Conservation (phyloP, 495 filamentous ascomycete genomes). For the Elaphomyces granulatus region DNA sequence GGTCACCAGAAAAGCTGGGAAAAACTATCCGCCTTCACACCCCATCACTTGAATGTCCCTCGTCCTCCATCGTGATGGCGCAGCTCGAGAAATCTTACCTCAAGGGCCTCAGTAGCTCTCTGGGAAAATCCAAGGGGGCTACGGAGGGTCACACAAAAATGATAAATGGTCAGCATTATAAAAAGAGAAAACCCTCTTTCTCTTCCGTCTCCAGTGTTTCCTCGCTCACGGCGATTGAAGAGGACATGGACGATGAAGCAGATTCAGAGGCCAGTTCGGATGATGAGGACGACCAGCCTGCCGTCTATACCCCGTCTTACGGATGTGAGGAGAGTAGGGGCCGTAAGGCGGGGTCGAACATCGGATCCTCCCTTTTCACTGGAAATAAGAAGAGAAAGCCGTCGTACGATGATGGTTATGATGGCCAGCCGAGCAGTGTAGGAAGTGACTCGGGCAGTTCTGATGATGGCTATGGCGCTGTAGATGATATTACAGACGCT, state of each 20-base stretch:
- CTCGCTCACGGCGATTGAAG: slow-evolving; percentile 26
- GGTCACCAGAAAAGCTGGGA: too few relatives aligned
- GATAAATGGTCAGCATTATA: too few relatives aligned
- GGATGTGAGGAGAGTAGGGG: slow-evolving; percentile 21
- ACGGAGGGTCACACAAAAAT: slow-evolving; percentile 13
- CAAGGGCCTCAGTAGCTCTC: slow-evolving; percentile 13
- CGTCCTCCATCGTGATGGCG: slow-evolving; percentile 8
- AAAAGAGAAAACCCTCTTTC: slow-evolving; percentile 28
- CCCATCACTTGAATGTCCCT: background rate
- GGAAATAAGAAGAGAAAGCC: slow-evolving; percentile 31
- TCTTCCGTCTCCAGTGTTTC: slow-evolving; percentile 32
- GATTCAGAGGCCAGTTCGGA: slow-evolving; percentile 24
- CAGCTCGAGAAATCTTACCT: slow-evolving; percentile 9
- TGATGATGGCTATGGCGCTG: slow-evolving; percentile 59
- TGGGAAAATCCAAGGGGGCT: slow-evolving; percentile 17
- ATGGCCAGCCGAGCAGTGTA: slow-evolving; percentile 30
- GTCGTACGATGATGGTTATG: slow-evolving; percentile 55
- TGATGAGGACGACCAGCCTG: slow-evolving; percentile 35
- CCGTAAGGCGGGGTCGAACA: slow-evolving; percentile 30
- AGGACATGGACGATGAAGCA: slow-evolving; percentile 34
- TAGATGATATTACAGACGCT: slow-evolving; percentile 64
- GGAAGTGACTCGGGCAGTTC: slow-evolving; percentile 25
- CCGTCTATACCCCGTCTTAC: slow-evolving; percentile 39
- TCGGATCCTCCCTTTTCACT: slow-evolving; percentile 16
- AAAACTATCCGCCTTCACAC: too few relatives aligned